Base-by-base conservation (phyloP, 306 rosid genomes). In the Abrus precatorius region DNA sequence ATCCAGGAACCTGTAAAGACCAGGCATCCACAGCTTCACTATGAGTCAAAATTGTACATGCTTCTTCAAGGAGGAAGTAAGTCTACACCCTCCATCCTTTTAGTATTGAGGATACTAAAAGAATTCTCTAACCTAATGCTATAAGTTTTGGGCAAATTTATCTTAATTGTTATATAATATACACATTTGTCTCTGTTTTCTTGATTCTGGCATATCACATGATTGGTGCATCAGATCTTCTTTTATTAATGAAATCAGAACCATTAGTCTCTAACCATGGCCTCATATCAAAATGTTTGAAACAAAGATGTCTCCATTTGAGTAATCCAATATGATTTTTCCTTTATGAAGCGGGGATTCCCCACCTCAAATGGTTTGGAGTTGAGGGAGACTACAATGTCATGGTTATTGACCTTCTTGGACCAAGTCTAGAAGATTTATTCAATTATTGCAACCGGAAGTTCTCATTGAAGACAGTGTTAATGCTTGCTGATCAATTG, bases 21-120 rank as follows among this genome's bases (percentile, higher is more conserved):
- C 86, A 93, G 89, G 86, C 98, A 96, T 84, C 99, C 99, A 27
- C 99, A 96, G 89, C 99, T 96, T 82, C 98, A 93, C 84, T 96
- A 96, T 90, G 99, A 96, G 85, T 96, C 99, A 72, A 96, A 96
- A 83, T 82, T 96, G 89, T 96, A 96, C 70, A 88, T 93, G 98
- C 92, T 96, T 90, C 97, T 96, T 86, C 99, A 96, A 91, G 99
- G 99, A 92, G 99, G 99, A 88, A 96, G 99, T 95, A 87, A 85
- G 92, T 81, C 10, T 74, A 75, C 44, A 60, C 54, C 69, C 57
- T 72, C 45, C 81, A 63, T 74, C 40, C 7, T 49, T 76, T 41
- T 61, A 69, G 76, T 55, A 48, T 61, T 62, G 38, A 30, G 61
- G 56, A 61, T 63, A 30, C 65, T 56, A n/a, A 43, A 72, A 59